Conservation (phyloP, 2,329 filamentous ascomycete species). For the Pezicula carpinea region DNA sequence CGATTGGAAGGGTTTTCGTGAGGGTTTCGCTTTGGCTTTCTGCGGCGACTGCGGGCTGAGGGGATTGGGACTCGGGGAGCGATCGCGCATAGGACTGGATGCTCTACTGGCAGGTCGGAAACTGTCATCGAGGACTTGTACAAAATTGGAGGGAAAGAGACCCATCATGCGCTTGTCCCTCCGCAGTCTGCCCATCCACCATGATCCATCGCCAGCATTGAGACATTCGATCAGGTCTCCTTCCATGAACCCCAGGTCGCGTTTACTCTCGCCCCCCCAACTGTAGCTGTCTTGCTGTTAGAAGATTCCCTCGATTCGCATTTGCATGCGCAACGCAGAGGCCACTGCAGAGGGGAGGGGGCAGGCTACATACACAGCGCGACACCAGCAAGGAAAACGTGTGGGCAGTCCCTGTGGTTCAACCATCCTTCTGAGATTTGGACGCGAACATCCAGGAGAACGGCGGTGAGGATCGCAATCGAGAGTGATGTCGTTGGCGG, state of each 20-base stretch:
- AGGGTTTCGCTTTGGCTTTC: slow-evolving; percentile 48
- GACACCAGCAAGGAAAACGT: slow-evolving; percentile 86
- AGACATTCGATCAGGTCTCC: slow-evolving; percentile 97
- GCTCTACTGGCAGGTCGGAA: slow-evolving; percentile 71
- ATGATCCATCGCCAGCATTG: slow-evolving; percentile 94
- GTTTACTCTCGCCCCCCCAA: slow-evolving; percentile 44
- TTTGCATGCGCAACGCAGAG: too few relatives aligned
- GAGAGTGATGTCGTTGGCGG: too few relatives aligned
- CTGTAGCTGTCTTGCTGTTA: too few relatives aligned
- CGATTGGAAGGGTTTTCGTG: slow-evolving; percentile 63
- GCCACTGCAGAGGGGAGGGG: not conserved
- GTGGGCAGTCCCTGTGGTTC: slow-evolving; percentile 61
- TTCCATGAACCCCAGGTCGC: slow-evolving; percentile 94
- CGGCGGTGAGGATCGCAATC: too few relatives aligned
- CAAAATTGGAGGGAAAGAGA: slow-evolving; percentile 95
- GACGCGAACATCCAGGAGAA: not conserved
- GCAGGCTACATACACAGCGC: slow-evolving; percentile 62
- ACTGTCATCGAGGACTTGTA: slow-evolving; percentile 78
- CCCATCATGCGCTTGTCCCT: slow-evolving; percentile 89
- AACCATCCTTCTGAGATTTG: not conserved
- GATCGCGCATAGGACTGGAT: slow-evolving; percentile 42
- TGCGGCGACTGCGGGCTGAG: slow-evolving; percentile 26
- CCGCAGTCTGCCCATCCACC: slow-evolving; percentile 94
- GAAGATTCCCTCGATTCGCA: too few relatives aligned
- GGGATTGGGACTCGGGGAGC: slow-evolving; percentile 27